Evolutionary conservation across 2,329 filamentous ascomycete genomes (phyloP).

Genomic region (Fusarium napiforme): DNA sequence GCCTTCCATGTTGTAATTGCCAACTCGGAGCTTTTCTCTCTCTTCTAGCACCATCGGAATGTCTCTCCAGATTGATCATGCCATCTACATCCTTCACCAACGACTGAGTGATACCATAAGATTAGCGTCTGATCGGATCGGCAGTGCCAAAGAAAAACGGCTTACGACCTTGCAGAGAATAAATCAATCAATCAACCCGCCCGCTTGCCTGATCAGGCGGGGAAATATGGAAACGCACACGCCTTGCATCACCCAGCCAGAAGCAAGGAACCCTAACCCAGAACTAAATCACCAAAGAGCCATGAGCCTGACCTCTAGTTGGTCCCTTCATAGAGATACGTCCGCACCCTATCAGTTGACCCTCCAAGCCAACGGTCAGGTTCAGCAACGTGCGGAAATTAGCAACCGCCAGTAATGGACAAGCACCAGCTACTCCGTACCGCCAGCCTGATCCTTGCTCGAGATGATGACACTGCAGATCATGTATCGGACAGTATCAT

Average conservation of each 20-base stretch:
- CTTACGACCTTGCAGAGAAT: constrained; percentile 26
- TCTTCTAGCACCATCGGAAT: background rate
- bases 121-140: constrained; percentile 38
- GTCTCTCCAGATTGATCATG: background rate
- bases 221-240: constrained; percentile 20
- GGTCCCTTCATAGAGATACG: background rate
- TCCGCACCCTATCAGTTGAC: background rate
- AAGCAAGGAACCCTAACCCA: constrained; percentile 7
- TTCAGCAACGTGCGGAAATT: background rate
- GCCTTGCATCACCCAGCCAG: constrained; percentile 4
- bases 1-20: background rate
- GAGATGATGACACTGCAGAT: constrained; percentile 31
- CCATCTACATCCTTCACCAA: background rate
- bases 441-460: constrained; percentile 4
- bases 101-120: background rate
- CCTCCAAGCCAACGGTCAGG: background rate
- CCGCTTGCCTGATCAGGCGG: constrained; percentile 20
- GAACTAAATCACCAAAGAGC: background rate
- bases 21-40: background rate
- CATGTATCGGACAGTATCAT: constrained; percentile 29
- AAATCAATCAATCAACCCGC: background rate
- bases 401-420: background rate
- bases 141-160: constrained; percentile 33
- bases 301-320: constrained; percentile 2
- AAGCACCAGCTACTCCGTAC: background rate